Conservation (phyloP, 2,329 filamentous ascomycete genomes). For the Chaetomium sp. region DNA sequence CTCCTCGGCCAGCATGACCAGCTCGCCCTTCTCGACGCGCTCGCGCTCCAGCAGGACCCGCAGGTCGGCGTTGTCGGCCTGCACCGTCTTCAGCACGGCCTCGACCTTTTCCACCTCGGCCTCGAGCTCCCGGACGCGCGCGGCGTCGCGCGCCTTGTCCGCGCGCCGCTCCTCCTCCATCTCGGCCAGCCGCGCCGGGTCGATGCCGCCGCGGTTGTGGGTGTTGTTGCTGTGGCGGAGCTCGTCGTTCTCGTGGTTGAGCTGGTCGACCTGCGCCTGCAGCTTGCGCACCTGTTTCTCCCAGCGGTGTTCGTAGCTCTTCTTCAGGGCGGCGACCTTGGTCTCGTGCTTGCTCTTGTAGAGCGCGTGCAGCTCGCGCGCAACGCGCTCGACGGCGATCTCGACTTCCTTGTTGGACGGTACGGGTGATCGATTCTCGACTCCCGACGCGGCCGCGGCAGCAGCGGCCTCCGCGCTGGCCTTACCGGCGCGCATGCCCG, state of each 20-base stretch:
- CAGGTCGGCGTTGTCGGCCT: conserved; percentile 68
- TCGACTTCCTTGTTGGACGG: conserved; percentile 67
- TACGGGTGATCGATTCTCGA: conserved; percentile 33
- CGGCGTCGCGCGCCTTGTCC: conserved; percentile 65
- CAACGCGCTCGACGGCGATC: conserved; percentile 83
- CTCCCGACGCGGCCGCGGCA: conserved; percentile 39
- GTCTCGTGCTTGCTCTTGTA: conserved; percentile 98
- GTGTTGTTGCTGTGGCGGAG: conserved; percentile 66
- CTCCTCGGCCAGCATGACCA: conserved; percentile 80
- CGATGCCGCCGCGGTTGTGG: conserved; percentile 50
- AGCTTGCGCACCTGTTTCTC: conserved; percentile 85
- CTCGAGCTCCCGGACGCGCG: conserved; percentile 68
- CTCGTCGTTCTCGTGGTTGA: conserved; percentile 73
- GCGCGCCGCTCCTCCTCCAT: conserved; percentile 55
- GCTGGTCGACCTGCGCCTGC: conserved; percentile 68
- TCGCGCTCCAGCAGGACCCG: conserved; percentile 69
- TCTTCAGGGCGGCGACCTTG: conserved; percentile 88
- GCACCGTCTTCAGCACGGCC: conserved; percentile 69
- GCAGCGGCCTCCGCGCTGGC: conserved; percentile 45
- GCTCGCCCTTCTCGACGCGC: conserved; percentile 79
- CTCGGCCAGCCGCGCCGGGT: conserved; percentile 47
- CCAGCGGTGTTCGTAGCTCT: conserved; percentile 81
- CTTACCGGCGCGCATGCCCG: conserved; percentile 68
- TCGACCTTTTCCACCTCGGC: conserved; percentile 75
- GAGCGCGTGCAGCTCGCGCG: conserved; percentile 85